phyloP scores from a whole-genome alignment of 2,329 filamentous ascomycete genomes.

The Claviceps sorghi region DNA sequence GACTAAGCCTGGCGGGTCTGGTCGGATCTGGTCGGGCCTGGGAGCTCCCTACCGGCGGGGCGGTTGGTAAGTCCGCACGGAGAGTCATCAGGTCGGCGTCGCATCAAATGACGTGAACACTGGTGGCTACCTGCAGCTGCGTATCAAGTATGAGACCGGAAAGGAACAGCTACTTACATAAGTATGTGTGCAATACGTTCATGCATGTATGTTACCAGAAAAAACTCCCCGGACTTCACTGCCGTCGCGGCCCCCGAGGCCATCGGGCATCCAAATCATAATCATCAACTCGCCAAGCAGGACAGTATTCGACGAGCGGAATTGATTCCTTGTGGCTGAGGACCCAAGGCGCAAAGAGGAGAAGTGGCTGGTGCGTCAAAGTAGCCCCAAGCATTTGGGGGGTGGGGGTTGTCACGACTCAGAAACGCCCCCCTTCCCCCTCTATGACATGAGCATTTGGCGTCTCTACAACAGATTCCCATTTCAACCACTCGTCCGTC shows the following conservation, averaged over 20 bases:
- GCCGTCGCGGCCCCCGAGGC: no score
- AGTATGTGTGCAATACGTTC: no score
- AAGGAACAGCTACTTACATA: no score
- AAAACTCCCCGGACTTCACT: no score
- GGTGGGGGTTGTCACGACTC: not conserved
- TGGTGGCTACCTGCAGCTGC: not conserved
- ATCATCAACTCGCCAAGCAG: no score
- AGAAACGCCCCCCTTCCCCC: not conserved
- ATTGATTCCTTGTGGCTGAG: not conserved
- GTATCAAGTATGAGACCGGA: not conserved
- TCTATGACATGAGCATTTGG: not conserved
- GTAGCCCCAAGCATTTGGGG: not conserved
- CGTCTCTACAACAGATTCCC: not conserved
- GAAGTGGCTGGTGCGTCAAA: not conserved
- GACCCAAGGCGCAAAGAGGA: not conserved
- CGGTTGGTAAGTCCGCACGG: not conserved
- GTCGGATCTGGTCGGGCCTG: no score
- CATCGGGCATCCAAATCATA: no score
- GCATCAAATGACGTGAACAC: not conserved
- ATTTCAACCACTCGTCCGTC: not conserved
- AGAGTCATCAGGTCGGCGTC: not conserved
- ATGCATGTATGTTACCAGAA: no score
- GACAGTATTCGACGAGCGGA: not conserved
- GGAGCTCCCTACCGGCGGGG: no score
- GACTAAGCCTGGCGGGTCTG: not conserved